These are phyloP conservation scores for Pseudopithomyces maydicus DNA, from an alignment of 2,329 filamentous ascomycete species.

Conservation along the genomic window DNA sequence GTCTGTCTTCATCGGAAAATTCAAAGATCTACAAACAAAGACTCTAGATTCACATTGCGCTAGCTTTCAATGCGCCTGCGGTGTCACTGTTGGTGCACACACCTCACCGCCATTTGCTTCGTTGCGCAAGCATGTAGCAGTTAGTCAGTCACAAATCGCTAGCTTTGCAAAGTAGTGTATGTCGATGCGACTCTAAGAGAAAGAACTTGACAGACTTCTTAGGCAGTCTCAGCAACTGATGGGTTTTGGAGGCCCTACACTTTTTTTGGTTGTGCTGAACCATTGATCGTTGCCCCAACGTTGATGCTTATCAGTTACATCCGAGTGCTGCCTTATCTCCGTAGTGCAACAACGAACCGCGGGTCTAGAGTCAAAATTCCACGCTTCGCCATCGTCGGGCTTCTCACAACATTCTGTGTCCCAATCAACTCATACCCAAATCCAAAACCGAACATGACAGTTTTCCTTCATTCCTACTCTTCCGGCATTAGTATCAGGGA, in stretches of 20 bases:
- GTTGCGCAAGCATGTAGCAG: neutral
- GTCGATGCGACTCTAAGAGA: too few species aligned
- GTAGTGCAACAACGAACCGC: neutral
- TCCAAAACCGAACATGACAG: slow-evolving; percentile 24
- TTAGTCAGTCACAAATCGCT: too few species aligned
- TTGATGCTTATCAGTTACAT: neutral
- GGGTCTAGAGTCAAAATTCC: slow-evolving; percentile 1
- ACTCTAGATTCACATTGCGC: neutral
- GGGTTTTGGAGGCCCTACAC: too few species aligned
- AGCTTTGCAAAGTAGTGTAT: too few species aligned
- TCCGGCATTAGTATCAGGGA: slow-evolving; percentile 34
- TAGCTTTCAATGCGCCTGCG: neutral
- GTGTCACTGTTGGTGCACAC: neutral
- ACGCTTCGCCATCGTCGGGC: neutral
- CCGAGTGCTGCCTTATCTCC: slow-evolving; percentile 1
- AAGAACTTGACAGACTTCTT: too few species aligned
- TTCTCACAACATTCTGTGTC: neutral
- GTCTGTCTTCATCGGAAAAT: too few species aligned
- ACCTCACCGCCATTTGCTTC: neutral
- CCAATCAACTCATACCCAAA: slow-evolving; percentile 32
- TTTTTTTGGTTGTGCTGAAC: too few species aligned
- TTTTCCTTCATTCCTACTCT: slow-evolving; percentile 29
- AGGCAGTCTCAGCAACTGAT: too few species aligned
- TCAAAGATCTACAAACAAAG: too few species aligned
- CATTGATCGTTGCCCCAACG: too few species aligned